These are phyloP conservation scores for Didymellaceae sp. DNA, from an alignment of 2,329 filamentous ascomycete genomes.

Conservation along the genomic window DNA sequence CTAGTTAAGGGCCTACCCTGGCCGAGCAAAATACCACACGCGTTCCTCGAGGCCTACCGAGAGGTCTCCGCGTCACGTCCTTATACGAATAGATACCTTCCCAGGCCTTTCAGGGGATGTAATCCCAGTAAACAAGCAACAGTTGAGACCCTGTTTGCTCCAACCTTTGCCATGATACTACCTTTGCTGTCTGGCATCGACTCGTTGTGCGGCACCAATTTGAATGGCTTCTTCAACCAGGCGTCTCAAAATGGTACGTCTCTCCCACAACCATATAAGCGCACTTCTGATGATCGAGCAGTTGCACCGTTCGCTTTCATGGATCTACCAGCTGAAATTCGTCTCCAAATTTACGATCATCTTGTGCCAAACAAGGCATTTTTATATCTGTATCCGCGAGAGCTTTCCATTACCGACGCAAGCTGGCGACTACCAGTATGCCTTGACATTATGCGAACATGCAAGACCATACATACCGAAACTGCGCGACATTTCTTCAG, in stretches of 20 bases:
- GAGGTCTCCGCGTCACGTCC: slow-evolving; percentile 19
- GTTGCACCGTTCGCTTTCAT: slow-evolving; percentile 33
- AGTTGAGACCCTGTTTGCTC: slow-evolving; percentile 15
- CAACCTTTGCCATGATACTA: slow-evolving; percentile 33
- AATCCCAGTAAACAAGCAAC: background rate
- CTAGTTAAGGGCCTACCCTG: slow-evolving; percentile 22
- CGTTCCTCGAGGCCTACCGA: slow-evolving; percentile 29
- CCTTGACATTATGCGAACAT: slow-evolving; percentile 28
- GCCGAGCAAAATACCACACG: slow-evolving; percentile 27
- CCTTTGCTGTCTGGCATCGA: slow-evolving; percentile 26
- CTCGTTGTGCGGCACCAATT: slow-evolving; percentile 24
- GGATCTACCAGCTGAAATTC: slow-evolving; percentile 32
- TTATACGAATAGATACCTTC: slow-evolving; percentile 22
- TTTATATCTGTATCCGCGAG: slow-evolving; percentile 5
- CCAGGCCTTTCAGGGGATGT: slow-evolving; percentile 13
- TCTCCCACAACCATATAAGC: background rate
- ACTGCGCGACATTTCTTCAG: slow-evolving; percentile 23
- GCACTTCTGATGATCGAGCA: slow-evolving; percentile 13
- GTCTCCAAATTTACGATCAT: slow-evolving; percentile 28
- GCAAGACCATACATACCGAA: slow-evolving; percentile 26
- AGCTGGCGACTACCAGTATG: slow-evolving; percentile 6
- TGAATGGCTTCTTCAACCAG: slow-evolving; percentile 16
- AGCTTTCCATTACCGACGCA: too few species aligned
- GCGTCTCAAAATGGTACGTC: slow-evolving; percentile 26
- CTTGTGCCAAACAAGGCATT: slow-evolving; percentile 24